A percentile compares a stretch with the other conserved stretches of the same genome.
These are phyloP conservation scores for Acacia melanoxylon DNA, from an alignment of 306 rosid genomes.

Conservation along the genomic window DNA sequence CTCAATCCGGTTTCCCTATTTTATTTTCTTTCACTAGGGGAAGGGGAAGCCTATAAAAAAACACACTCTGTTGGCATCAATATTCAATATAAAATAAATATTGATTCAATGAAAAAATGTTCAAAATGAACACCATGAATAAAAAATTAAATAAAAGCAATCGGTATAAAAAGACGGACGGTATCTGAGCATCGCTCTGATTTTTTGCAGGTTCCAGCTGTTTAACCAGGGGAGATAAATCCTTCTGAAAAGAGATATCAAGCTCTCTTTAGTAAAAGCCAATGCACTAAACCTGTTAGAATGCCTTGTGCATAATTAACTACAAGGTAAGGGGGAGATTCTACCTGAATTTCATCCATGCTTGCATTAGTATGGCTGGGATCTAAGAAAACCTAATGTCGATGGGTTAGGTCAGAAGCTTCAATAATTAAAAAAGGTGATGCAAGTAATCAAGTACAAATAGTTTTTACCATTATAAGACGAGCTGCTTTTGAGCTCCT, in stretches of 20 bases:
- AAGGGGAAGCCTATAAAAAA: not conserved
- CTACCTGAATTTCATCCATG: slow-evolving; percentile 94
- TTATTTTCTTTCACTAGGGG: not conserved
- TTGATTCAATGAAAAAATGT: slow-evolving; percentile 1
- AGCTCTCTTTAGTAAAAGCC: slow-evolving; percentile 36
- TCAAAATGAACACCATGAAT: slow-evolving; percentile 4
- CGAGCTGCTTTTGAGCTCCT: slow-evolving; percentile 92
- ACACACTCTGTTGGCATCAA: slow-evolving; percentile 4
- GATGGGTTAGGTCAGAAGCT: slow-evolving; percentile 37
- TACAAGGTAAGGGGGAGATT: slow-evolving; percentile 29
- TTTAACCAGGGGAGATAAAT: slow-evolving; percentile 82
- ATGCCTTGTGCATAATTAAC: slow-evolving; percentile 5
- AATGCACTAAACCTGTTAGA: slow-evolving; percentile 14
- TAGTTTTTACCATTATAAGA: slow-evolving; percentile 69
- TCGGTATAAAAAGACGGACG: slow-evolving; percentile 56
- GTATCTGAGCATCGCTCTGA: slow-evolving; percentile 73
- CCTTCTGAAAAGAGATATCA: slow-evolving; percentile 64
- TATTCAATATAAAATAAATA: slow-evolving; percentile 10
- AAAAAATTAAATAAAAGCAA: slow-evolving; percentile 20
- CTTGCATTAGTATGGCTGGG: slow-evolving; percentile 58
- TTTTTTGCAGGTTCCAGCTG: slow-evolving; percentile 71
- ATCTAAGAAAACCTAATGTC: slow-evolving; percentile 71
- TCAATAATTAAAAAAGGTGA: slow-evolving; percentile 25
- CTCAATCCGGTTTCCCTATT: not conserved
- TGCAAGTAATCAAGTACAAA: slow-evolving; percentile 5